Evolutionary conservation across 176 grass and related monocot species (phyloP).

Genomic region (Coix lacrymajobi): DNA sequence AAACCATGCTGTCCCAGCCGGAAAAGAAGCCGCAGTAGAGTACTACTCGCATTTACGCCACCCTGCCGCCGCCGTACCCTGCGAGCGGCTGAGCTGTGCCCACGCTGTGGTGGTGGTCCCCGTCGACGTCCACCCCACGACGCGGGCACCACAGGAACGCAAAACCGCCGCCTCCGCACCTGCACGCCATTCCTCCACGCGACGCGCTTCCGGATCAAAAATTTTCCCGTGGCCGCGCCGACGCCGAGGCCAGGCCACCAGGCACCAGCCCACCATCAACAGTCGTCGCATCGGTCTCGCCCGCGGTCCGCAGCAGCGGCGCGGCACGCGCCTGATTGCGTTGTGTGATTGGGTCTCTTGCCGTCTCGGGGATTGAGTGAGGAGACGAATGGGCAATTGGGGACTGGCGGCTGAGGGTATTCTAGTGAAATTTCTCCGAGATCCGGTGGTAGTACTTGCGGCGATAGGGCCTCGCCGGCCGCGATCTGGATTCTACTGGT

Average conservation of each 20-base stretch:
- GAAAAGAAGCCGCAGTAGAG: background rate
- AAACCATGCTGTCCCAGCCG: constrained; percentile 3
- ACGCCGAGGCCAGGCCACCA: background rate
- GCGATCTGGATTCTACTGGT: background rate
- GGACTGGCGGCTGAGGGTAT: background rate
- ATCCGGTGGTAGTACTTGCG: constrained; percentile 13
- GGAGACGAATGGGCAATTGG: no score
- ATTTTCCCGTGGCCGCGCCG: background rate
- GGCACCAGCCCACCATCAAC: no score
- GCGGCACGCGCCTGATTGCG: background rate
- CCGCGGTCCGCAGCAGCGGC: background rate
- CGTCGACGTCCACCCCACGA: background rate
- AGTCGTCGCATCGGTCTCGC: no score
- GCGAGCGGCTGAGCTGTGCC: background rate
- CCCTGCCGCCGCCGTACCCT: background rate
- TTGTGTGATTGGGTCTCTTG: background rate
- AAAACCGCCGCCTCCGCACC: background rate
- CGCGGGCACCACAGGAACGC: background rate
- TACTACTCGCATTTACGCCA: background rate
- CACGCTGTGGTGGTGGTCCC: background rate
- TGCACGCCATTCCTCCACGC: background rate
- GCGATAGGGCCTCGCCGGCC: background rate
- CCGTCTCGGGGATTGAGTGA: background rate
- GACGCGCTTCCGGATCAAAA: constrained; percentile 14
- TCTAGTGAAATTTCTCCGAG: background rate